Base-by-base conservation (phyloP, 495 filamentous ascomycete genomes). In the Aspergillus nanangensis region DNA sequence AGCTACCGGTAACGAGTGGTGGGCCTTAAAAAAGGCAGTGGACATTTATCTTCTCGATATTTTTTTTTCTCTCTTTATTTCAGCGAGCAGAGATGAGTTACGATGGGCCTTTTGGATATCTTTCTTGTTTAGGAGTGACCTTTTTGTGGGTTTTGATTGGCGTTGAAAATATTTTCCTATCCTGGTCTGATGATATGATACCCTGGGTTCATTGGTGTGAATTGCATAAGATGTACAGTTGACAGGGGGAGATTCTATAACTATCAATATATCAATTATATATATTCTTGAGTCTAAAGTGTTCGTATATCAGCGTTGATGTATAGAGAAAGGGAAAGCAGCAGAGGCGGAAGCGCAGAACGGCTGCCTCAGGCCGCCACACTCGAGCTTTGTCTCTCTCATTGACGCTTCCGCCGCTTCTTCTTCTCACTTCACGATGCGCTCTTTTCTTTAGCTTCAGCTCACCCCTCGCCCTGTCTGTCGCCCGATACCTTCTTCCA, bases 1-100 rank as follows among this genome's bases (percentile, higher is more conserved):
- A 69, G 40, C 44, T 54, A 17, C 29, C 54, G 2, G 45, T 61
- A 8, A 39, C 50, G 19, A 48, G 52, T 8, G 50, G 41, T 27
- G 57, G 49, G n/a, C 59, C 43, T 39, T 21, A 4, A 32, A 15
- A 20, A 39, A 27, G 23, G 14, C 15, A 20, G 13, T 21, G n/a
- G n/a, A n/a, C 29, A n/a, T n/a, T 37, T n/a, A 32, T 13, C 8
- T 45, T 46, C 15, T 34, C 27, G n/a, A 15, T 8, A n/a, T n/a
- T n/a, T n/a, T n/a, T n/a, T n/a, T n/a, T n/a, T n/a, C n/a, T 32
- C 14, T 32, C 17, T 17, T 25, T 25, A 40, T 38, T 29, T 18
- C 36, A 22, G 0, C 2, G 23, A 45, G 5, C 11, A 31, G 21
- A 21, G 21, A 39, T 19, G 37, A 39, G 3, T 18, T 22, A 21